Conservation (phyloP, 768 basidiomycete genomes). For the Agrocybe pediades region DNA sequence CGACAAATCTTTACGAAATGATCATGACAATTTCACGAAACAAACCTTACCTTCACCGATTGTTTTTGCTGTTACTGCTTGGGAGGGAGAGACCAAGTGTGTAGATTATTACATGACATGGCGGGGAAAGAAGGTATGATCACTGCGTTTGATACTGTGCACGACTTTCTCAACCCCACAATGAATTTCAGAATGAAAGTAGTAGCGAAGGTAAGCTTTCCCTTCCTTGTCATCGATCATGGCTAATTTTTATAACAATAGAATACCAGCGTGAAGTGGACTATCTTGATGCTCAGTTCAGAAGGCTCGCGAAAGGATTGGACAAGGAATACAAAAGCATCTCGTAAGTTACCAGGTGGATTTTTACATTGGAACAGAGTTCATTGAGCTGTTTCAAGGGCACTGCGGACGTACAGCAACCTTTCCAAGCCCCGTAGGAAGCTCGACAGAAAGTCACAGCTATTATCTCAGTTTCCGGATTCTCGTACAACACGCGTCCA, state of each 20-base stretch:
- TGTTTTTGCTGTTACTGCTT: conserved; percentile 47
- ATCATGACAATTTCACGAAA: conserved; percentile 17
- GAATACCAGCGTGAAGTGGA: conserved; percentile 31
- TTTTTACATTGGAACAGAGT: not conserved
- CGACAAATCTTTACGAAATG: conserved; percentile 19
- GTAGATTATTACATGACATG: conserved; percentile 56
- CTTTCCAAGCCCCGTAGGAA: conserved; percentile 14
- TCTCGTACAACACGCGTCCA: conserved; percentile 15
- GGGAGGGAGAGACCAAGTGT: conserved; percentile 38
- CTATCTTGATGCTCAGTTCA: conserved; percentile 45
- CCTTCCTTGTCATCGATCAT: not conserved
- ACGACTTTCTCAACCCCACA: not conserved
- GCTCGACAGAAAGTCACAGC: conserved; percentile 12
- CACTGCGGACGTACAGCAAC: conserved; percentile 12
- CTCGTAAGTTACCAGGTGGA: conserved; percentile 27
- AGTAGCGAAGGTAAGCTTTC: conserved; percentile 22
- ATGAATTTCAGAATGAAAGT: conserved; percentile 17
- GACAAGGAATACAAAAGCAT: conserved; percentile 44
- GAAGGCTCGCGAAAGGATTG: conserved; percentile 37
- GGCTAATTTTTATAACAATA: conserved; percentile 5
- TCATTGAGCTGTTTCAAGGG: conserved; percentile 8
- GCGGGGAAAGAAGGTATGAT: conserved; percentile 42
- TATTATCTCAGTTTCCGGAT: conserved; percentile 1
- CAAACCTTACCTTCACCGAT: conserved; percentile 31
- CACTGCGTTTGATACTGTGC: not conserved